Conservation (phyloP, 2,329 filamentous ascomycete species). For the Hypoxylon sp. region DNA sequence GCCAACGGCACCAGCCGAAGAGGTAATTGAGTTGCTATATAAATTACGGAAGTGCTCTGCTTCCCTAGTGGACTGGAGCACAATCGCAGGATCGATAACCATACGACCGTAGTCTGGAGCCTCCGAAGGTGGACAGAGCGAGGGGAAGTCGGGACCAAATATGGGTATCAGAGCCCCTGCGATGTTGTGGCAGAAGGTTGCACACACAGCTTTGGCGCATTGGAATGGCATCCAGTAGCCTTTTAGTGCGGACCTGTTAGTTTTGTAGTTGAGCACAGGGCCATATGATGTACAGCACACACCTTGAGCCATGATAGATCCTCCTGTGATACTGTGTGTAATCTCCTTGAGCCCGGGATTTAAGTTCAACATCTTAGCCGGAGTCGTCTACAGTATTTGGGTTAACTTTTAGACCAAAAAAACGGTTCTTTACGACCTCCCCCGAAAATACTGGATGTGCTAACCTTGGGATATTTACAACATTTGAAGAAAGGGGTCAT, state of each 20-base stretch:
- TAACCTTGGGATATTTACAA: conserved; percentile 87
- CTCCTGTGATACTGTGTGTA: conserved; percentile 94
- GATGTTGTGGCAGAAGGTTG: conserved; percentile 90
- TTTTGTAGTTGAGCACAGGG: conserved; percentile 15
- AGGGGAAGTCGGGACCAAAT: conserved; percentile 87
- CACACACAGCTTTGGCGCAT: conserved; percentile 87
- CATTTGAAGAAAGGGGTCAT: conserved; percentile 97
- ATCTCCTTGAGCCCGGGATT: conserved; percentile 91
- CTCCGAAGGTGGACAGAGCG: conserved; percentile 76
- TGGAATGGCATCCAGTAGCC: conserved; percentile 97
- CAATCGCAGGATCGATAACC: conserved; percentile 72
- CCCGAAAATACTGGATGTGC: conserved; percentile 37
- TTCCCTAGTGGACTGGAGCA: conserved; percentile 67
- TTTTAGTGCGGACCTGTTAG: conserved; percentile 56
- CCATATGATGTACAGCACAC: conserved; percentile 49
- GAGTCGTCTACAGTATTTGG: conserved; percentile 77
- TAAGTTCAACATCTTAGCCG: conserved; percentile 82
- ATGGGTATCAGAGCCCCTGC: conserved; percentile 89
- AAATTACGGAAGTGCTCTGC: conserved; percentile 61
- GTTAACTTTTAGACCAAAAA: conserved; percentile 21
- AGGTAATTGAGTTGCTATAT: conserved; percentile 50
- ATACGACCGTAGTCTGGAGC: conserved; percentile 76
- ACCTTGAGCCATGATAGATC: conserved; percentile 92
- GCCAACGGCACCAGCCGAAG: conserved; percentile 28
- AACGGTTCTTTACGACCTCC: background rate